phyloP scores from a whole-genome alignment of 306 rosid species.

The Cucurbita ficifolia region DNA sequence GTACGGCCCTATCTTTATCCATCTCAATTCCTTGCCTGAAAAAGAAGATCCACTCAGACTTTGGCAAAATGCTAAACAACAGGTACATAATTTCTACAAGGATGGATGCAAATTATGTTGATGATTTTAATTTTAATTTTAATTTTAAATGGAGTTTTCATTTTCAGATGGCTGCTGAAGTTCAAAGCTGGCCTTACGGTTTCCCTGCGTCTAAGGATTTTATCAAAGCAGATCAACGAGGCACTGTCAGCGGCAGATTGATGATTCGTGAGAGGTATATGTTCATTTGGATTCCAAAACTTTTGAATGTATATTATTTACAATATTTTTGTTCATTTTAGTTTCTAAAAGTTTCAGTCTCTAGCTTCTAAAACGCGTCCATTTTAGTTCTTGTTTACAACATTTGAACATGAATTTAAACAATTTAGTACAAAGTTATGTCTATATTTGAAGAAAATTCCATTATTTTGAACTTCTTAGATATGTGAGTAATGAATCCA shows the following conservation, averaged over 20 bases:
- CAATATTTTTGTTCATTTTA: not conserved
- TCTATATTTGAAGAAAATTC: not conserved
- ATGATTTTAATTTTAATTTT: no score
- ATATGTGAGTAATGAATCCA: conserved; percentile 19
- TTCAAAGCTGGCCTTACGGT: conserved; percentile 69
- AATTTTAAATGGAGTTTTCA: not conserved
- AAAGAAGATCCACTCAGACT: conserved; percentile 24
- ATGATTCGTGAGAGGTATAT: conserved; percentile 45
- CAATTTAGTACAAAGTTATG: not conserved
- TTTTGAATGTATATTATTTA: no score
- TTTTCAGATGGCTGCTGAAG: conserved; percentile 55
- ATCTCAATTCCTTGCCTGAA: conserved; percentile 37
- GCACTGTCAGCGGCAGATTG: conserved; percentile 49
- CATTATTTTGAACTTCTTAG: conserved; percentile 13
- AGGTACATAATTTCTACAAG: conserved; percentile 22
- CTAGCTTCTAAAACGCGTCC: not conserved
- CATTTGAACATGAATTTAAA: not conserved
- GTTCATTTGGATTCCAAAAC: not conserved
- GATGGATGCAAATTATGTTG: no score
- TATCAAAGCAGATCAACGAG: conserved; percentile 43
- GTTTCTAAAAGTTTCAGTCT: not conserved
- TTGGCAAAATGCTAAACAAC: conserved; percentile 71
- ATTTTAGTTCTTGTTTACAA: not conserved
- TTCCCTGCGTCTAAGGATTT: conserved; percentile 66
- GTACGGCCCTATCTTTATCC: conserved; percentile 66